Evolutionary conservation across 2,329 filamentous ascomycete genomes (phyloP), one percentile per base, ranked within the genome.

Genomic region (Sarocladium kiliense): DNA sequence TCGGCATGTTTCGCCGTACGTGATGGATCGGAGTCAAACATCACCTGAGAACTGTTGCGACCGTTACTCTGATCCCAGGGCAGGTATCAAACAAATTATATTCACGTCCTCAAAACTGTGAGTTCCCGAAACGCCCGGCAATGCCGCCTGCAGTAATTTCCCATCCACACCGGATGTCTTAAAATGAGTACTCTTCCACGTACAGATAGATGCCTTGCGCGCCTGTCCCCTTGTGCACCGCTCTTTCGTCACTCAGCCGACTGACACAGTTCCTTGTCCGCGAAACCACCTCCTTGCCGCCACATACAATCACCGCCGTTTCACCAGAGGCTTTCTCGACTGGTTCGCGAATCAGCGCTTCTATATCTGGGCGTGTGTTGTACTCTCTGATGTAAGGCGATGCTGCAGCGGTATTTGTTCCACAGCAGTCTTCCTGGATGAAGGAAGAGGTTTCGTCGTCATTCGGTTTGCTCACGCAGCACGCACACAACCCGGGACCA

Each of bases 181-280:
- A 81, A 59, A 80, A 81, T 23, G 74, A 74, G 65, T 84, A 85
- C 64, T 85, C 81, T 59, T 85, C 82, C 1, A 80, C 80, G 63
- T 82, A 77, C 55, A 85, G 62, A 63, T 79, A 76, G 39, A 86
- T 85, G 0, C 82, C 82, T 63, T 86, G 82, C 0, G 82, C 82
- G 1, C 80, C 82, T 0, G 81, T 85, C 4, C 82, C 82, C 65
- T 86, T 86, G 63, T 85, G 82, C 21, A 85, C 82, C 1, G 78
- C 82, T 39, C 82, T 69, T 67, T 85, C 82, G 61, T 86, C 81
- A 54, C 80, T 82, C 58, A 85, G 58, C 27, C 67, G 69, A 2
- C 78, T 77, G 2, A 85, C 80, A 56, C 73, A 77, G 59, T 82
- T 85, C 56, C 82, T 71, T 14, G 80, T 77, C 45, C 69, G 69